Evolutionary conservation across 768 basidiomycete species (phyloP), one percentile per base, ranked within the genome.

Genomic region (Lactifluus pinguis): DNA sequence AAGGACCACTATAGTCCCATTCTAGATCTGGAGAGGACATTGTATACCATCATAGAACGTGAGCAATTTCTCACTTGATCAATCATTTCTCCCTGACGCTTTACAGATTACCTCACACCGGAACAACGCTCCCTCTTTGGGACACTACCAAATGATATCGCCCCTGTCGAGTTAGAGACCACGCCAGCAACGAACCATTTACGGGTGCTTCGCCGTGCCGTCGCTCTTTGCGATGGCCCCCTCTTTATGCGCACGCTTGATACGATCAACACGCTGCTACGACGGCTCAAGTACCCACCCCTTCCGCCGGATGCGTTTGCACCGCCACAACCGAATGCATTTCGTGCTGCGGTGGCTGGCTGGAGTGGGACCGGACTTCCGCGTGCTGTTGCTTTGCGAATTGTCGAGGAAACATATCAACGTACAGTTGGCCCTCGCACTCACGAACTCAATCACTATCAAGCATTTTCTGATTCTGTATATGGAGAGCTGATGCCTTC

Each of bases 361-460:
- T 89, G 86, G 86, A 73, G 72, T 0, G 67, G 74, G 19, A 74
- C 68, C 1, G 84, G 82, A 3, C 69, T 94, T 30, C 87, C 85
- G 0, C 76, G 83, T 50, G 78, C 80, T 38, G 80, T 94, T 2
- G 76, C 88, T 59, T 79, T 84, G 75, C 84, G 87, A 45, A 81
- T 95, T 51, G 78, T 89, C 55, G 92, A 94, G 48, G 93, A 98
- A 76, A 89, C 86, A 41, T 98, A 99, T 68, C 92, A 98, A 69
- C 83, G 97, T 30, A 83, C 85, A 17, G 94, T 98, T 1, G 95
- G 95, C 6, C 97, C 97, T 0, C 83, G 89, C 67, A 83, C 94
- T n/a, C 82, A 83, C 55, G 81, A 79, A 59, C 79, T 98, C 56
- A 85, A 81, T 68, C 82, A 85, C 66, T 95, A 98, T 71, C 81